Base-by-base conservation (phyloP, 305 asterid species). In the Fraxinus floribunda region DNA sequence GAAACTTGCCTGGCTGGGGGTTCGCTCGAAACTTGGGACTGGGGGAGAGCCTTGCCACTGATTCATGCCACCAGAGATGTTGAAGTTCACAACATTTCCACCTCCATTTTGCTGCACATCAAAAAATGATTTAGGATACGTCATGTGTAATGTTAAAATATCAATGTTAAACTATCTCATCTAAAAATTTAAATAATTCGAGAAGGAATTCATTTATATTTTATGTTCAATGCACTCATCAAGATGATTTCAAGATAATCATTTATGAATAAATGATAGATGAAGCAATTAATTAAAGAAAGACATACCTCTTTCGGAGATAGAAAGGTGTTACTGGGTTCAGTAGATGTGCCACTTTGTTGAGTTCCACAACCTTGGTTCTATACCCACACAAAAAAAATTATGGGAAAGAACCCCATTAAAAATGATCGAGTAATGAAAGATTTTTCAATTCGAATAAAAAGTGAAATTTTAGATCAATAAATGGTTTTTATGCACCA, bases 1-100 rank as follows among this genome's bases (percentile, higher is more conserved):
- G 44, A 64, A 60, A 80, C 87, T 87, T 82, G 79, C 93, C 86
- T 88, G 87, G 81, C 76, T 81, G 4, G 36, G 80, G 77, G 75
- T 22, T 79, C 36, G 84, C 71, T 71, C 84, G 24, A 77, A 80
- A 30, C 76, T 82, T n/a, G 87, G 80, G 68, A 62, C 15, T 81
- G 0, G 18, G 10, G 7, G 44, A 70, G 39, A 29, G 30, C 60
- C 79, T 76, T 83, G 80, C 89, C 70, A 76, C 8, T 22, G 66
- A 71, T 22, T 68, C 73, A 26, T 15, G 52, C 68, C 49, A 8
- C 78, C 78, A 24, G 55, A 81, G 13, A 68, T 75, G 73, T 70
- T 68, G 32, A 81, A 66, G 55, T 18, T 57, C 22, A 78, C 15
- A 64, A 60, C 18, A 32, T 7, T 73, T 32, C 78, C 89, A 38